Evolutionary conservation across 2,329 filamentous ascomycete species (phyloP).

Genomic region (Claviceps purpurea): DNA sequence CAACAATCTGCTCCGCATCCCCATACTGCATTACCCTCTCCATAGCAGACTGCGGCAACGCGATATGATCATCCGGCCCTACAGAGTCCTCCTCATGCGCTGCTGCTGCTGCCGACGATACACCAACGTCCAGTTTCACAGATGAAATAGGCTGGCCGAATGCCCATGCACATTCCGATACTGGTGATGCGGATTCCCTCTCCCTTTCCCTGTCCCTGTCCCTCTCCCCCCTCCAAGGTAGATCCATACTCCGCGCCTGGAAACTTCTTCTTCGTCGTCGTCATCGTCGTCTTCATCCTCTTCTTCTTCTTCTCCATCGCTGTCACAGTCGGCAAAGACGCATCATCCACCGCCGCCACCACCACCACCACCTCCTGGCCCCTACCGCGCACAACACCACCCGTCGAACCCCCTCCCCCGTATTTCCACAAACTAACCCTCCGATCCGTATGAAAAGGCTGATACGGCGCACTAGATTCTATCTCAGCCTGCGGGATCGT

Average conservation of each 20-base stretch:
- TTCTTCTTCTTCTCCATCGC: conserved; percentile 21
- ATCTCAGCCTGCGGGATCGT: conserved; percentile 71
- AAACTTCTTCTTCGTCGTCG: conserved; percentile 17
- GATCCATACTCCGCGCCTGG: background rate
- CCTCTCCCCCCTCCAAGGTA: conserved; percentile 3
- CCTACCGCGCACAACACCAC: conserved; percentile 26
- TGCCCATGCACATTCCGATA: conserved; percentile 31
- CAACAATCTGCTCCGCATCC: conserved; percentile 64
- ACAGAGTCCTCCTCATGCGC: conserved; percentile 37
- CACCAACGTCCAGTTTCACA: conserved; percentile 39
- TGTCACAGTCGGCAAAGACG: conserved; percentile 15
- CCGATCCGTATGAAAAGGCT: conserved; percentile 87
- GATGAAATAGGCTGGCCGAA: conserved; percentile 44
- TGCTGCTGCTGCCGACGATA: conserved; percentile 1
- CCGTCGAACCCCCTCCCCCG: conserved; percentile 21
- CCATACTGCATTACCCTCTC: conserved; percentile 47
- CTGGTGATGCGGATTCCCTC: background rate
- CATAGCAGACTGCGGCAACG: conserved; percentile 50
- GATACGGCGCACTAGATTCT: conserved; percentile 89
- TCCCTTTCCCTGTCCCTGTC: conserved; percentile 7
- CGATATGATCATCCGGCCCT: conserved; percentile 40
- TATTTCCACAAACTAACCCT: conserved; percentile 69
- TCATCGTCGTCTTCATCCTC: conserved; percentile 23
- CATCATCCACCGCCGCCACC: conserved; percentile 23
- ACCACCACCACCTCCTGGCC: conserved; percentile 25